Base-by-base conservation (phyloP, 116 monocot genomes). In the Zostera marina region DNA sequence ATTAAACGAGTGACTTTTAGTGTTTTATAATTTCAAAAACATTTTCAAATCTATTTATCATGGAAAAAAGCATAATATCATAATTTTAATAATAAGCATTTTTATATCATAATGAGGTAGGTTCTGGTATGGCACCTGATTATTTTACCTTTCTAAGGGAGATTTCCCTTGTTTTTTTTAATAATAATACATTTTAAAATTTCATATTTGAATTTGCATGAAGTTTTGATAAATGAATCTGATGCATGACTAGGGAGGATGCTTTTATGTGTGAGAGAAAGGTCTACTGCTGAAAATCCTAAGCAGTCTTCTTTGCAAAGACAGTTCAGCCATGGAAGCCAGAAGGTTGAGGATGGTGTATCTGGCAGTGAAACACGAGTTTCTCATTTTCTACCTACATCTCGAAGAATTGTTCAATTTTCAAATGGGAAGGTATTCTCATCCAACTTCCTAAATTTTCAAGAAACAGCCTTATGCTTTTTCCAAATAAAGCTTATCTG, bases 341-440 rank as follows among this genome's bases (percentile, higher is more conserved):
- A 70, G 61, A 81, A 75, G 61, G 26, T 72, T 66, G 94, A 88
- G 44, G 94, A 77, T 70, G 70, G 78, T 67, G 74, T 65, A 57
- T 68, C 82, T 69, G 67, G 68, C 52, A 72, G 72, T 74, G 96
- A 73, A 72, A 88, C 88, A 51, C 77, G 89, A 38, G 78, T 89
- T 16, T 96, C 96, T 56, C 82, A 88, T 80, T 96, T 96, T 59
- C 58, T 96, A 62, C 94, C 94, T 6, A 96, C 94, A 51, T 96
- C 94, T 76, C 70, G 89, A 9, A 79, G 94, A 44, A 96, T 96
- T 51, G 96, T 96, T 19, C 94, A 96, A 66, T 96, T 96, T 60
- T 96, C 94, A 63, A 96, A 96, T 74, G 81, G 80, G 11, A 89
- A 77, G 84, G 93, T 94, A 81, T 70, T 10, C 23, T 59, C 53